Conservation (phyloP, 257 asterid species). For the Sherardia arvensis region DNA sequence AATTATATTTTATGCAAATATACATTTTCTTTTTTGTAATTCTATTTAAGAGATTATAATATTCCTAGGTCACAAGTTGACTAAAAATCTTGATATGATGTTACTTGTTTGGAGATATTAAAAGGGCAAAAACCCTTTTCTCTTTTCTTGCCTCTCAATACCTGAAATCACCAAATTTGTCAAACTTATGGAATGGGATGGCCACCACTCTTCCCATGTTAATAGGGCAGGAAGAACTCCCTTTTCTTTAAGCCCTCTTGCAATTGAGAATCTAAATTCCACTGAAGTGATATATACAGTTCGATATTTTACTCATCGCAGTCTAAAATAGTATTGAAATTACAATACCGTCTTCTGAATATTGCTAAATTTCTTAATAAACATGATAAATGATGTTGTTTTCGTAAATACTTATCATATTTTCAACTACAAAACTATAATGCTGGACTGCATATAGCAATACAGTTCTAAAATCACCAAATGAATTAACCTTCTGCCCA, state of each 20-base stretch:
- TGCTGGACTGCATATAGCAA: no score
- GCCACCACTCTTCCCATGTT: neutral
- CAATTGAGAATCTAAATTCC: neutral
- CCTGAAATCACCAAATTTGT: conserved; percentile 4
- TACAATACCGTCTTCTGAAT: no score
- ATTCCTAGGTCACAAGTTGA: neutral
- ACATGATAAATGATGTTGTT: no score
- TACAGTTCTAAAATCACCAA: conserved; percentile 3
- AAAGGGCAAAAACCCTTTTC: conserved; percentile 5
- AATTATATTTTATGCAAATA: no score
- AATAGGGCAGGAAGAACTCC: neutral
- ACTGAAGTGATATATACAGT: no score
- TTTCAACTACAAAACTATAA: no score
- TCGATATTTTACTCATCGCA: no score
- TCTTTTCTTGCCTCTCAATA: neutral
- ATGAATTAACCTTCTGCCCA: conserved; percentile 3
- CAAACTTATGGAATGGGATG: conserved; percentile 1
- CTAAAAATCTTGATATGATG: neutral
- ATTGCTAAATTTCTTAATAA: no score
- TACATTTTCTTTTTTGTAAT: neutral
- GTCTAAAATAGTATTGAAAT: no score
- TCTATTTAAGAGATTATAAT: neutral
- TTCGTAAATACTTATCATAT: no score
- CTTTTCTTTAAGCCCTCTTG: neutral
- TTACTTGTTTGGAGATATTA: neutral